phyloP scores from a whole-genome alignment of 148 eudicot genomes.

The Rhododendron williamsianum region DNA sequence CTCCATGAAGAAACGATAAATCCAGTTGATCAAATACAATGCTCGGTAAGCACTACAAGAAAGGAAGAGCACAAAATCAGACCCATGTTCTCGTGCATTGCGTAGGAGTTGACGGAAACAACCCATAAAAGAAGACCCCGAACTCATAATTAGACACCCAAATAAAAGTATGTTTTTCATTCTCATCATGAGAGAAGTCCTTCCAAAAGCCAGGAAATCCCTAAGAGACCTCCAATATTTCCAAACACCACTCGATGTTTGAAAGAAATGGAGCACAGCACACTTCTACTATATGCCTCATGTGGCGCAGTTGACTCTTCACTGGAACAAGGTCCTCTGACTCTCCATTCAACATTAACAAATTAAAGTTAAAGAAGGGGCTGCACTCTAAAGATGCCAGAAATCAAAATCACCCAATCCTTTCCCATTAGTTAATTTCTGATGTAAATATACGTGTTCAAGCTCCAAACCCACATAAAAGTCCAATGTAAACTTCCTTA shows the following conservation, averaged over 20 bases:
- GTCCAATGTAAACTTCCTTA: background rate
- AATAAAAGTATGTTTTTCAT: background rate
- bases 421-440: background rate
- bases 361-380: background rate
- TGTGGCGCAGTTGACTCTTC: background rate
- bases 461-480: background rate
- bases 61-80: background rate
- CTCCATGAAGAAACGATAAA: constrained; percentile 39
- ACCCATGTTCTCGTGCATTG: background rate
- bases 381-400: background rate
- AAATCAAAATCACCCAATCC: background rate
- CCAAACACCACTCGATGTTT: background rate
- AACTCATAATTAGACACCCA: background rate
- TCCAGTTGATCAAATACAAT: constrained; percentile 46
- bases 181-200: background rate
- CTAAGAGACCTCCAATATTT: background rate
- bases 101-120: background rate
- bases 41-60: constrained; percentile 48
- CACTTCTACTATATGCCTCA: background rate
- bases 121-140: background rate
- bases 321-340: background rate
- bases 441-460: background rate
- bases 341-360: background rate
- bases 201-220: background rate
- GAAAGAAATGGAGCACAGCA: background rate